Evolutionary conservation across 352 stramenopile genomes (phyloP).

Genomic region (Pythium brassicae): DNA sequence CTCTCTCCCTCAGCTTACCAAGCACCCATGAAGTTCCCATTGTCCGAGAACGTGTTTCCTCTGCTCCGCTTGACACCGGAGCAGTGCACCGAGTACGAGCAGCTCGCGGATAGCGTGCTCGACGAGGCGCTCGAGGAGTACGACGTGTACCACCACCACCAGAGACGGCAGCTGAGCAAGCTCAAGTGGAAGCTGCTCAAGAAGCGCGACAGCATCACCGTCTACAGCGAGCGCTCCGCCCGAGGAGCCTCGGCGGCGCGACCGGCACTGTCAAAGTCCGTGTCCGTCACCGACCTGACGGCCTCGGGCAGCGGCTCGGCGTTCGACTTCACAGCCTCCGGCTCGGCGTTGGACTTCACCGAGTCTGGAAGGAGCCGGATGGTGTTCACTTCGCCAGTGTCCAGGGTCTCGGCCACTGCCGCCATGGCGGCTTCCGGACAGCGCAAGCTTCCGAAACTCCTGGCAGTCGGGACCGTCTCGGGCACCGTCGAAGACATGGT

Average conservation of each 20-base stretch:
- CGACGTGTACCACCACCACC: slow-evolving; percentile 28
- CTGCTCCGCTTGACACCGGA: slow-evolving; percentile 22
- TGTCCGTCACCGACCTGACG: background rate
- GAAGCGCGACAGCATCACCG: slow-evolving; percentile 26
- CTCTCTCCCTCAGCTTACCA: too few species aligned
- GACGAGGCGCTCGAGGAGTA: slow-evolving; percentile 30
- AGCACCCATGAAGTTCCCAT: slow-evolving; percentile 26
- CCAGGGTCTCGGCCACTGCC: background rate
- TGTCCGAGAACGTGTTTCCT: slow-evolving; percentile 19
- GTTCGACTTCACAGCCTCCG: background rate
- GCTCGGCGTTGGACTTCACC: slow-evolving; percentile 5
- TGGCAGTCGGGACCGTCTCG: slow-evolving; percentile 32
- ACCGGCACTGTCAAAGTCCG: background rate
- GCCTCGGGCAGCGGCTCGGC: background rate
- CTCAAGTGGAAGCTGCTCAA: slow-evolving; percentile 37
- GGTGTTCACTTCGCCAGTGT: background rate
- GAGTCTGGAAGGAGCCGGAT: background rate
- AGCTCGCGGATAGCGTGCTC: slow-evolving; percentile 26
- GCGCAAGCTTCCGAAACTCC: slow-evolving; percentile 18
- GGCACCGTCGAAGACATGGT: slow-evolving; percentile 55
- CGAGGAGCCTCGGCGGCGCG: background rate
- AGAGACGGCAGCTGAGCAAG: slow-evolving; percentile 22
- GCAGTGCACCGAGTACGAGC: slow-evolving; percentile 18
- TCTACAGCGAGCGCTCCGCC: slow-evolving; percentile 26
- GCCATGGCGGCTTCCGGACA: background rate